Evolutionary conservation across 257 asterid species (phyloP).

Genomic region (Penstemon davidsonii): DNA sequence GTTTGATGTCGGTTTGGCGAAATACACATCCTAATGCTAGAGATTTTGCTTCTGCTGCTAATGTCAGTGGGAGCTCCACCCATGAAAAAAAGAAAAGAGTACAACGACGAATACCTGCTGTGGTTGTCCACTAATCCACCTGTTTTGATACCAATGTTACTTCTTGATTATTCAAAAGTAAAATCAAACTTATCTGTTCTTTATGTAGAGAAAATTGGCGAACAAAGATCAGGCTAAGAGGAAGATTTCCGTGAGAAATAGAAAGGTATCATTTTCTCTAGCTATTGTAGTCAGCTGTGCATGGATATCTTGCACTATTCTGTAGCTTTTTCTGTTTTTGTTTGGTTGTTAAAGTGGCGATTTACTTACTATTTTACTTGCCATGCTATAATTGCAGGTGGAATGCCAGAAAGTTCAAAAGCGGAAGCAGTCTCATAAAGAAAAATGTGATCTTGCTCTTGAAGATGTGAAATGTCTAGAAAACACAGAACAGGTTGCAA

Average conservation of each 20-base stretch:
- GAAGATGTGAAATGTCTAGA: slow-evolving; percentile 49
- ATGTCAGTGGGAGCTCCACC: slow-evolving; percentile 32
- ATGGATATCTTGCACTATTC: slow-evolving; percentile 1
- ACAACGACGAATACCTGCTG: slow-evolving; percentile 56
- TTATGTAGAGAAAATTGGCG: slow-evolving; percentile 64
- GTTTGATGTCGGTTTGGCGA: slow-evolving; percentile 63
- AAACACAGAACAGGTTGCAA: slow-evolving; percentile 41
- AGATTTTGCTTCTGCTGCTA: slow-evolving; percentile 42
- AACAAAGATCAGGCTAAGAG: slow-evolving; percentile 60
- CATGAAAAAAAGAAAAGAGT: slow-evolving; percentile 61
- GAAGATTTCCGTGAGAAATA: slow-evolving; percentile 51
- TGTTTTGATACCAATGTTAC: slow-evolving; percentile 12
- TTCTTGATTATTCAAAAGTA: slow-evolving; percentile 14
- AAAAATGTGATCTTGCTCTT: slow-evolving; percentile 77
- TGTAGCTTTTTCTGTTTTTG: background rate
- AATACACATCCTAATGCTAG: slow-evolving; percentile 40
- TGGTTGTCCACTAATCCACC: slow-evolving; percentile 48
- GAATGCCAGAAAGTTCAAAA: slow-evolving; percentile 50
- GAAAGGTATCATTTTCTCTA: slow-evolving; percentile 49
- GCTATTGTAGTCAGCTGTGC: slow-evolving; percentile 8
- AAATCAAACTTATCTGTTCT: slow-evolving; percentile 22
- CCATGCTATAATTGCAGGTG: slow-evolving; percentile 43
- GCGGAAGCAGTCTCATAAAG: slow-evolving; percentile 49
- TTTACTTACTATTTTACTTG: slow-evolving; percentile 22
- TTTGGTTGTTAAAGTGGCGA: background rate